Conservation (phyloP, 2,329 filamentous ascomycete species). For the Pleurostoma richardsiae region DNA sequence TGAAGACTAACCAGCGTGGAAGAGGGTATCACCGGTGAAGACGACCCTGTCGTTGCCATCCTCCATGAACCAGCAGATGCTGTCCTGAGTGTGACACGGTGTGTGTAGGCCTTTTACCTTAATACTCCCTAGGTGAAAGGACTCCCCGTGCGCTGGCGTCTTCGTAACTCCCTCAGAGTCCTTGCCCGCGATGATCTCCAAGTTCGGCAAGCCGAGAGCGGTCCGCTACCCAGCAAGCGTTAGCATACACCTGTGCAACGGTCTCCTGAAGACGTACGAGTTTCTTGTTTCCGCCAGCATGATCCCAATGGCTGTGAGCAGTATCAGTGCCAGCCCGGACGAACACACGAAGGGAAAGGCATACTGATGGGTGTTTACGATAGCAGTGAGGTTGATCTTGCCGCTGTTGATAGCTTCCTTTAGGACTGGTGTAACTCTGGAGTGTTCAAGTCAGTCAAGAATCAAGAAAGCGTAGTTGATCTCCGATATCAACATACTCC, state of each 20-base stretch:
- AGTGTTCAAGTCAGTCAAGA: too few species aligned
- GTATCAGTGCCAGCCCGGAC: too few species aligned
- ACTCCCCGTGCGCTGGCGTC: conserved; percentile 70
- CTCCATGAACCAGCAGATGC: conserved; percentile 90
- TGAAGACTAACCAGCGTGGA: conserved; percentile 67
- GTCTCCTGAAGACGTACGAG: conserved; percentile 47
- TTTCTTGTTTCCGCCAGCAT: conserved; percentile 85
- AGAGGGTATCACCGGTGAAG: conserved; percentile 94
- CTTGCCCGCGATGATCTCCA: conserved; percentile 82
- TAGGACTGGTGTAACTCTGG: conserved; percentile 57
- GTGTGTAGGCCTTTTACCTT: conserved; percentile 85
- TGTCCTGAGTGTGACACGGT: conserved; percentile 96
- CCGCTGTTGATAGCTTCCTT: conserved; percentile 67
- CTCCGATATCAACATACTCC: background rate
- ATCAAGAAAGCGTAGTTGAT: too few species aligned
- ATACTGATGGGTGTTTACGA: conserved; percentile 97
- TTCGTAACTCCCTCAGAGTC: conserved; percentile 76
- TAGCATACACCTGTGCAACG: background rate
- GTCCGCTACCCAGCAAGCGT: conserved; percentile 17
- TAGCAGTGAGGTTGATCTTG: conserved; percentile 76
- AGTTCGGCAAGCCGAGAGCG: conserved; percentile 49
- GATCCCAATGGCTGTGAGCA: conserved; percentile 74
- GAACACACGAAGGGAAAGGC: conserved; percentile 19
- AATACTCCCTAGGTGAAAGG: conserved; percentile 80
- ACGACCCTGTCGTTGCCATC: conserved; percentile 72